A percentile compares a stretch with the other conserved stretches of the same genome.
Evolutionary conservation across 2,329 filamentous ascomycete species (phyloP).

Genomic region (Clarireedia paspali): DNA sequence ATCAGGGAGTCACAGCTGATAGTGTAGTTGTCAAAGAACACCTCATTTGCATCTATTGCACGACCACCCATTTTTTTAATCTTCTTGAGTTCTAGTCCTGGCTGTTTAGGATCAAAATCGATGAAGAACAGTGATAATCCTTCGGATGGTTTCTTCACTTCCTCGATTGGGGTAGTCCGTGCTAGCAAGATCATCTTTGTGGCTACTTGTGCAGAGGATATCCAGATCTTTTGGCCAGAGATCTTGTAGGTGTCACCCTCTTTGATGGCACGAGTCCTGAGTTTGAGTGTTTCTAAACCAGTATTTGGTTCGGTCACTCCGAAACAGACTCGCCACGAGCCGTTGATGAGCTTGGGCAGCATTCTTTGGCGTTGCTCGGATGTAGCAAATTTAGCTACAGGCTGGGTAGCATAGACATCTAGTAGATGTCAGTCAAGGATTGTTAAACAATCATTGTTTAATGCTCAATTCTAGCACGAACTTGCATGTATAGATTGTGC

Average conservation of each 20-base stretch:
- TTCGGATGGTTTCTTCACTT: constrained; percentile 62
- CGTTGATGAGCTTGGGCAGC: constrained; percentile 64
- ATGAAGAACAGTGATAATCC: constrained; percentile 77
- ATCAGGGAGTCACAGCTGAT: constrained; percentile 59
- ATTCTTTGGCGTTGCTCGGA: constrained; percentile 54
- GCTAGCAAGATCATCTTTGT: constrained; percentile 77
- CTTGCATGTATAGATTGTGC: constrained; percentile 54
- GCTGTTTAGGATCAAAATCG: constrained; percentile 54
- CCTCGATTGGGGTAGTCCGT: constrained; percentile 62
- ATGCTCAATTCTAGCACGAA: constrained; percentile 6
- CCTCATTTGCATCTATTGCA: constrained; percentile 77
- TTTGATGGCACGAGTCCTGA: constrained; percentile 57
- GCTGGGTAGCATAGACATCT: constrained; percentile 68
- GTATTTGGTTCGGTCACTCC: constrained; percentile 81
- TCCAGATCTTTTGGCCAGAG: constrained; percentile 82
- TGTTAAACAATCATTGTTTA: not conserved
- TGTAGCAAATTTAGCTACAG: constrained; percentile 65
- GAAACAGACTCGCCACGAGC: constrained; percentile 67
- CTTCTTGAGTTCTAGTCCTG: constrained; percentile 47
- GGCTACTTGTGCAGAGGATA: constrained; percentile 76
- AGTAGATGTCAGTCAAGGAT: not conserved
- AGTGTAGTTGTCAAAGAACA: constrained; percentile 76
- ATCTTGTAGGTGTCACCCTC: constrained; percentile 57
- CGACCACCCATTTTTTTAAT: constrained; percentile 84
- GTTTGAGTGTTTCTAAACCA: constrained; percentile 67